Evolutionary conservation across 768 basidiomycete species (phyloP).

Genomic region (Dioszegia aurantiaca): DNA sequence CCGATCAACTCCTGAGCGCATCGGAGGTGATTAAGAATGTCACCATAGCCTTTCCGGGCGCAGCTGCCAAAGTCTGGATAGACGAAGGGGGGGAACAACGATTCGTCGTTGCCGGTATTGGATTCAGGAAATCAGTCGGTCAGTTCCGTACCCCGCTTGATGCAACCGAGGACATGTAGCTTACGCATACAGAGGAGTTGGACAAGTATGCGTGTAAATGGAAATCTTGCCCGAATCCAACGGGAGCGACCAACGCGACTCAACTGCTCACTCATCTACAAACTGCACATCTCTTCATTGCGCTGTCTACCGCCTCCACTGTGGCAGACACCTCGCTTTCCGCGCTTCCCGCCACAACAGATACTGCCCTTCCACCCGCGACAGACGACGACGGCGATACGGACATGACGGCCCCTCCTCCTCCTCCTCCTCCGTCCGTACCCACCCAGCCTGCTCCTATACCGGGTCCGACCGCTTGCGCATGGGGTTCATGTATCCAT

Average conservation of each 20-base stretch:
- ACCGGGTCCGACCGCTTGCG: slow-evolving; percentile 60
- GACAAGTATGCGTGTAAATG: slow-evolving; percentile 71
- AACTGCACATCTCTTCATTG: slow-evolving; percentile 60
- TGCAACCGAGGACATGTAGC: too few species aligned
- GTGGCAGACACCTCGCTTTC: too few species aligned
- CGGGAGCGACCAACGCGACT: slow-evolving; percentile 13
- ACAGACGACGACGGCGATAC: too few species aligned
- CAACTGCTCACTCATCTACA: slow-evolving; percentile 51
- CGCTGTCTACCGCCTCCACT: too few species aligned
- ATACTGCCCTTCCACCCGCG: too few species aligned
- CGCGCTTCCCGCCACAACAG: too few species aligned
- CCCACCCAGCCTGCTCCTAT: too few species aligned
- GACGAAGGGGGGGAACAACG: slow-evolving; percentile 55
- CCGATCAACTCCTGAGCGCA: slow-evolving; percentile 63
- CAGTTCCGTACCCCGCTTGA: slow-evolving; percentile 14
- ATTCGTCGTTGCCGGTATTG: slow-evolving; percentile 86
- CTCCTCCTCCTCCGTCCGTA: slow-evolving; percentile 21
- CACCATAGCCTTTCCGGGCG: slow-evolving; percentile 75
- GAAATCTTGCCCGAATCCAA: slow-evolving; percentile 55
- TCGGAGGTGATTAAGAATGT: slow-evolving; percentile 95
- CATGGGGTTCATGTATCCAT: slow-evolving; percentile 69
- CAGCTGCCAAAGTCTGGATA: slow-evolving; percentile 78
- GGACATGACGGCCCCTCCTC: too few species aligned
- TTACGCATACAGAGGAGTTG: slow-evolving; percentile 58
- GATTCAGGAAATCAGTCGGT: slow-evolving; percentile 51